Base-by-base conservation (phyloP, 148 eudicot species). In the Limonium bicolor region DNA sequence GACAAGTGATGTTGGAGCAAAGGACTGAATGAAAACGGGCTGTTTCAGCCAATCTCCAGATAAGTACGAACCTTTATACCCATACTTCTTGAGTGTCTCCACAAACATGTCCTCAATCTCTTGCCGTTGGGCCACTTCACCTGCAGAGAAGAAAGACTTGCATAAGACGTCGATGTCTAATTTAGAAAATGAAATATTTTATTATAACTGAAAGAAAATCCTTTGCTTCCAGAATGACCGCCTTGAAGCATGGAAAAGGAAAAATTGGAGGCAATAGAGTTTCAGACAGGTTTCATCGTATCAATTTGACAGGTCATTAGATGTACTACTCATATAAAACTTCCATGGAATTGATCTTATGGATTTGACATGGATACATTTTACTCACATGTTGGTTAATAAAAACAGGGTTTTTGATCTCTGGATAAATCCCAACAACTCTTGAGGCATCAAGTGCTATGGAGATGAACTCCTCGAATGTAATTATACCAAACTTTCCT, bases 371-470 rank as follows among this genome's bases (percentile, higher is more conserved):
- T n/a, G 27, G 16, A 48, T 18, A 20, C 20, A 36, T 2, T 20
- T 36, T 47, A 51, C 95, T 71, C 57, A 90, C 99, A 53, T 71
- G 93, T 50, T 90, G 67, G 62, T 85, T 90, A 56, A 85, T 73
- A 33, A 80, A 61, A 29, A 90, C 74, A 11, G 99, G 99, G 66
- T 76, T 76, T 49, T 90, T 90, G 1, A 90, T 85, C 74, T 90
- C 99, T 15, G 99, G 99, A 58, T 90, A 90, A 48, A 90, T 90
- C 50, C 99, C 99, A 56, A 90, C 95, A 35, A 78, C 59, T 71
- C 99, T 80, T 16, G 87, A 58, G 42, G 95, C 95, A 63, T 90
- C 75, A 48, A 90, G 71, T 45, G 99, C 95, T 63, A 90, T 81
- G 46, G 77, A 51, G 46, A 90, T 85, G 69, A 50, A 90, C 70